Conservation (phyloP, 108 stramenopile species). For the Pseudonitzschia pungens region DNA sequence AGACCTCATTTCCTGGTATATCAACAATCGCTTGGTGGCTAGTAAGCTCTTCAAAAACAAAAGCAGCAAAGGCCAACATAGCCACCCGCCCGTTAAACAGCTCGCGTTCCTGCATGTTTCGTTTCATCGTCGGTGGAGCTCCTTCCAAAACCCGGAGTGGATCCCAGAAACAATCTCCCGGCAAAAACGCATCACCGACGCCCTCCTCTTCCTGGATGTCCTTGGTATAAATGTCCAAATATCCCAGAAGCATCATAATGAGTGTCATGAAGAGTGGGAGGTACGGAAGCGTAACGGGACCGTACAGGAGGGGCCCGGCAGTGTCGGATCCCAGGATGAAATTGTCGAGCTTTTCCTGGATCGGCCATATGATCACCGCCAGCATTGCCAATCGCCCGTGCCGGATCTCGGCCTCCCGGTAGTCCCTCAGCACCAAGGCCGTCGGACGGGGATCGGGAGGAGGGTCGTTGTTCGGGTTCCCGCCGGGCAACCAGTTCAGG, state of each 20-base stretch:
- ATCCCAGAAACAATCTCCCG: slow-evolving; percentile 91
- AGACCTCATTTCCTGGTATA: slow-evolving; percentile 64
- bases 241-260: slow-evolving; percentile 80
- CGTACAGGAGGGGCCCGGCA: slow-evolving; percentile 61
- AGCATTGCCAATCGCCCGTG: slow-evolving; percentile 91
- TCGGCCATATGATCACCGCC: slow-evolving; percentile 81
- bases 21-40: slow-evolving; percentile 62
- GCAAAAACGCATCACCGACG: slow-evolving; percentile 80
- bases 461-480: slow-evolving; percentile 34
- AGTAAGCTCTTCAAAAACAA: slow-evolving; percentile 78
- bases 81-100: slow-evolving; percentile 91
- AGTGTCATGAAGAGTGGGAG: slow-evolving; percentile 78
- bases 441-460: slow-evolving; percentile 45
- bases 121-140: slow-evolving; percentile 75
- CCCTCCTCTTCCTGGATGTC: slow-evolving; percentile 70
- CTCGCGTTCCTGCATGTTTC: slow-evolving; percentile 89
- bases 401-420: slow-evolving; percentile 88
- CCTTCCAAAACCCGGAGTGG: slow-evolving; percentile 77
- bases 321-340: slow-evolving; percentile 63
- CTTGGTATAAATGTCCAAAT: slow-evolving; percentile 77
- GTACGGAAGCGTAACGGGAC: slow-evolving; percentile 74
- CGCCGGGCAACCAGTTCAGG: slow-evolving; percentile 47
- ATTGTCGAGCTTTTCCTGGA: slow-evolving; percentile 80
- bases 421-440: slow-evolving; percentile 79
- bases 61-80: slow-evolving; percentile 90